A percentile compares a stretch with the other conserved stretches of the same genome.
phyloP scores from a whole-genome alignment of 148 eudicot species.

The Beta vulgaris region DNA sequence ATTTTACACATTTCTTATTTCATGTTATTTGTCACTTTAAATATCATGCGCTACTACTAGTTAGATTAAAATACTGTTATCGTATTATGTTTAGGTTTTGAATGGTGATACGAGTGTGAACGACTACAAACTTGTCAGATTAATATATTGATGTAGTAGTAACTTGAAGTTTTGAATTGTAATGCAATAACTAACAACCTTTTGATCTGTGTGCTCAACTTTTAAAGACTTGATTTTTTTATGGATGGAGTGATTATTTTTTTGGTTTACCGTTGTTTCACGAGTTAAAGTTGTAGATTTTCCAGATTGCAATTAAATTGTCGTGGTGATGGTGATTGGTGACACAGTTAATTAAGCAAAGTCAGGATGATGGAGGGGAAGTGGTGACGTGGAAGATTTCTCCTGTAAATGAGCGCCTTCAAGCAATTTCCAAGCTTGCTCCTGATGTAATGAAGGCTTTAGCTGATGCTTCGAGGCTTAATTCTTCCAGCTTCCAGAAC shows the following conservation, averaged over 20 bases:
- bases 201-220: not conserved
- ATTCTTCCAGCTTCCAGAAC: slow-evolving; percentile 47
- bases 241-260: not conserved
- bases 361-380: slow-evolving; percentile 92
- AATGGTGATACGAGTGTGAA: not conserved
- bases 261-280: not conserved
- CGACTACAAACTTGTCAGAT: no score
- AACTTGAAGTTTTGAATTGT: not conserved
- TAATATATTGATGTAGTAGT: not conserved
- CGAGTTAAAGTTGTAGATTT: not conserved
- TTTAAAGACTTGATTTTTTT: not conserved
- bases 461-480: slow-evolving; percentile 76
- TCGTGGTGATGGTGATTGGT: slow-evolving; percentile 23
- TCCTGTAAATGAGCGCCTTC: slow-evolving; percentile 79
- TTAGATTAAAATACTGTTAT: not conserved
- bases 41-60: no score
- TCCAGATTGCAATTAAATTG: not conserved
- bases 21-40: not conserved
- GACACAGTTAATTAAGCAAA: slow-evolving; percentile 73
- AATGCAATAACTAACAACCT: not conserved
- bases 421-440: slow-evolving; percentile 61
- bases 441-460: slow-evolving; percentile 62
- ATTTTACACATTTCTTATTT: not conserved
- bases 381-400: slow-evolving; percentile 93
- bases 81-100: not conserved